Base-by-base conservation (phyloP, 2,329 filamentous ascomycete species). In the Saccharata proteae region DNA sequence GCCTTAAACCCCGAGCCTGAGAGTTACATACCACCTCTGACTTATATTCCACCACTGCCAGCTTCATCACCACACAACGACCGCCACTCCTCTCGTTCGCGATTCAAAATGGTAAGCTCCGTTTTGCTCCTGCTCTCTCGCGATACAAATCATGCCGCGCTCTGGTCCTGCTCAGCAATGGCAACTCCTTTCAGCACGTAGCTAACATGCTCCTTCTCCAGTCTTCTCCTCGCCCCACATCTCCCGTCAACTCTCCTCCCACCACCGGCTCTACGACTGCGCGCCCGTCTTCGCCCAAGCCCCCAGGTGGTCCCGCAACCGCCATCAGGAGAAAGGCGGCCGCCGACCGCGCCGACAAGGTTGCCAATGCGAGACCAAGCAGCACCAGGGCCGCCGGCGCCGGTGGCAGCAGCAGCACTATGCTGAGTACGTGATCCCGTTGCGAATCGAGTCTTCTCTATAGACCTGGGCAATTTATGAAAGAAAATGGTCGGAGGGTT, bases 341-440 rank as follows among this genome's bases (percentile, higher is more conserved):
- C 17, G 88, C 88, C 49, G 90, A 96, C 59, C 82, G 93, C 65
- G 93, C 93, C 62, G 90, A 96, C 64, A 90, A 92, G 64, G 75
- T 88, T 48, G 86, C 88, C 52, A 98, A 93, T 79, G 80, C 75
- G 43, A 73, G 90, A 46, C 90, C 90, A 30, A 82, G 78, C 58
- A 93, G 82, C 65, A 98, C 90, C 44, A 75, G 90, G 49, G 77
- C 88, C 22, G 90, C 90, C 19, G 90, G 90, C 47, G 90, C 90
- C 12, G 90, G 90, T 45, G 90, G 90, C 43, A 94, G 85, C 57
- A 93, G 80, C 60, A 93, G 84, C 65, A 98, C 90, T 32, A 98
- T 98, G 90, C 70, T 98, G 67, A 88, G 86, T 84, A 79, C 45
- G 80, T 74, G 15, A 15, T 29, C 16, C 28, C 32, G 13, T 21